Evolutionary conservation across 805 yeast genomes (phyloP).

Genomic region (Zygosaccharomyces gambellarensis): DNA sequence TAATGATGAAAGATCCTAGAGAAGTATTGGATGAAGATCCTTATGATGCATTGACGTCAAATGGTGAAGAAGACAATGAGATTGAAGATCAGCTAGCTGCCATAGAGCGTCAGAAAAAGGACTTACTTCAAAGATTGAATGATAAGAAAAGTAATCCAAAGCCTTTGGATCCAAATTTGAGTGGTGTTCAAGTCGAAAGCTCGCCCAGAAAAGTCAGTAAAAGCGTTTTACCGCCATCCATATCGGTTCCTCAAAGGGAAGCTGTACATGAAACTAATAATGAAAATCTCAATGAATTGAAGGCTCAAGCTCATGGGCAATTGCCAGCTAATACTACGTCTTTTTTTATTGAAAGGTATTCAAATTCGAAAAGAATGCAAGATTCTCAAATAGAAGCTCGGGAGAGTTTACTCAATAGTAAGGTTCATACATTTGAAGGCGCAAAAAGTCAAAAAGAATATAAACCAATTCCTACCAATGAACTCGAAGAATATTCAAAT

Average conservation of each 20-base stretch:
- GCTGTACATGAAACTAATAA: slow-evolving; percentile 1
- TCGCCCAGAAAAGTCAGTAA: slow-evolving; percentile 26
- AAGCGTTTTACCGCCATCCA: neutral
- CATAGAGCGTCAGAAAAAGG: slow-evolving; percentile 25
- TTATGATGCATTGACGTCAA: slow-evolving; percentile 19
- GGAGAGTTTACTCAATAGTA: slow-evolving; percentile 30
- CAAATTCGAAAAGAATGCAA: slow-evolving; percentile 25
- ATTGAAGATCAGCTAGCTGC: slow-evolving; percentile 22
- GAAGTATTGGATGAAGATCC: slow-evolving; percentile 20
- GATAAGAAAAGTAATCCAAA: slow-evolving; percentile 15
- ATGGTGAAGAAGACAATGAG: slow-evolving; percentile 21
- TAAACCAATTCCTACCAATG: slow-evolving; percentile 36
- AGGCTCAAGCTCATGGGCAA: slow-evolving; percentile 1
- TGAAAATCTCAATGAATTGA: slow-evolving; percentile 16
- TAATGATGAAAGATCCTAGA: slow-evolving; percentile 29
- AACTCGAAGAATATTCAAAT: slow-evolving; percentile 45
- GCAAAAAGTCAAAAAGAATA: slow-evolving; percentile 15
- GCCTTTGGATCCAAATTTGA: slow-evolving; percentile 24
- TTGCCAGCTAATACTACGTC: slow-evolving; percentile 20
- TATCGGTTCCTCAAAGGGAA: neutral
- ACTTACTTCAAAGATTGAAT: slow-evolving; percentile 24
- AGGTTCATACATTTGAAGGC: slow-evolving; percentile 40
- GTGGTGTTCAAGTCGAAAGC: slow-evolving; percentile 21
- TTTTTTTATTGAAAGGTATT: slow-evolving; percentile 35
- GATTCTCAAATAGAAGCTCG: slow-evolving; percentile 19